Percentiles rank a stretch among this genome's conserved stretches.
Conservation (phyloP, 768 basidiomycete genomes). For the Dentipellis sp. region DNA sequence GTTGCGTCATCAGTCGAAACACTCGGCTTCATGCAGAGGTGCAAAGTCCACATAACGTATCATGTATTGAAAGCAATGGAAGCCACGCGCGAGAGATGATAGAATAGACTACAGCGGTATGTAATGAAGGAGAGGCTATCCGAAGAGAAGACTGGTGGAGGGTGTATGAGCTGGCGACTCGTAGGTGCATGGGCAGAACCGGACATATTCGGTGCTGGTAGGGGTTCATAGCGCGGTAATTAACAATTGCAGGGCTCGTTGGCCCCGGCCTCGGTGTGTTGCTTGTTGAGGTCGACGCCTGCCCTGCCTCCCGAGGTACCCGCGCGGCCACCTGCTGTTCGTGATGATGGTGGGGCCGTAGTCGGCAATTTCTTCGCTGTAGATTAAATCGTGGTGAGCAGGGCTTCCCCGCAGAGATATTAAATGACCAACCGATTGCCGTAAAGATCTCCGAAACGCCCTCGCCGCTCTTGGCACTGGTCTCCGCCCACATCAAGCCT, state of each 20-base stretch:
- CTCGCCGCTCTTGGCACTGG: conserved; percentile 83
- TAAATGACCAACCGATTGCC: conserved; percentile 57
- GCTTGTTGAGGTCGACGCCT: conserved; percentile 79
- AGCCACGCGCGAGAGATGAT: conserved; percentile 18
- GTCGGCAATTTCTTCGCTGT: conserved; percentile 86
- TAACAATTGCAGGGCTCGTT: conserved; percentile 75
- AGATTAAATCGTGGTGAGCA: conserved; percentile 1
- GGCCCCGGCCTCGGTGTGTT: conserved; percentile 38
- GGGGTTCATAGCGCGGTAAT: conserved; percentile 7
- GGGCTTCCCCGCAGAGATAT: not conserved
- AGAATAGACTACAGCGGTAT: conserved; percentile 19
- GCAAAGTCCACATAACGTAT: conserved; percentile 20
- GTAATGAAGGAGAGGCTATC: conserved; percentile 9
- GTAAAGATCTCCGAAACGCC: conserved; percentile 83
- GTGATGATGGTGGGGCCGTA: conserved; percentile 57
- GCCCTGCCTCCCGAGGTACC: conserved; percentile 40
- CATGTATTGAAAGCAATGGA: conserved; percentile 31
- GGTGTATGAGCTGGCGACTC: not conserved
- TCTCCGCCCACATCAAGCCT: conserved; percentile 88
- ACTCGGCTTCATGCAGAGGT: not conserved
- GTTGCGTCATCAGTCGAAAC: not conserved
- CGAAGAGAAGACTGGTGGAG: not conserved
- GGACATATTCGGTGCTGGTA: not conserved
- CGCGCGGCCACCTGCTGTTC: conserved; percentile 41
- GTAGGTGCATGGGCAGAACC: not conserved